These are phyloP conservation scores for Epipyxis sp. DNA, from an alignment of 108 stramenopile genomes.

Conservation along the genomic window DNA sequence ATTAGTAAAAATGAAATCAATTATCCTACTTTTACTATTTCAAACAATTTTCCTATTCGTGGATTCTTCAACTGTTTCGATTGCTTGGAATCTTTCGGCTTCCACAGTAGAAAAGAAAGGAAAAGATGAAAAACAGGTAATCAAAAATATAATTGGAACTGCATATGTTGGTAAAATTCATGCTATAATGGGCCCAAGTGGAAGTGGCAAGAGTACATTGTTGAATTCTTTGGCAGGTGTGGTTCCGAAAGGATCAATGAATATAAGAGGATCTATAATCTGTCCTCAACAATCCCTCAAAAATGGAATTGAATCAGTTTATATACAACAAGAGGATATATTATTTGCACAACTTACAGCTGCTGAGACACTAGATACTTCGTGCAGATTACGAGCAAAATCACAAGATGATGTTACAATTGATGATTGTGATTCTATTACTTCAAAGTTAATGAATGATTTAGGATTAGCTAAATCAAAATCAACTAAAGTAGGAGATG, in stretches of 20 bases:
- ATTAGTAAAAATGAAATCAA: too few relatives aligned
- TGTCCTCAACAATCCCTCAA: too few relatives aligned
- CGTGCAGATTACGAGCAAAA: not conserved
- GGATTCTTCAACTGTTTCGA: not conserved
- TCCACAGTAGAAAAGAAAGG: not conserved
- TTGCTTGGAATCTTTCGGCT: not conserved
- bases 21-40: too few relatives aligned
- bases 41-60: too few relatives aligned
- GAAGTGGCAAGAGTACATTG: constrained; percentile 12
- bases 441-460: not conserved
- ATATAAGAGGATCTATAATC: not conserved
- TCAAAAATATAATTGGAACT: not conserved
- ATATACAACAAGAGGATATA: not conserved
- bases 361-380: not conserved
- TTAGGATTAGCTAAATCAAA: not conserved
- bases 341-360: not conserved
- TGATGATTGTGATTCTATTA: not conserved
- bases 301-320: not conserved
- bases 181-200: constrained; percentile 20
- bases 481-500: not conserved
- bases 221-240: not conserved
- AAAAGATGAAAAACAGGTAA: not conserved
- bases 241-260: not conserved
- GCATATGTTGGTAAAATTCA: not conserved
- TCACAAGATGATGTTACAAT: too few relatives aligned